phyloP scores from a whole-genome alignment of 352 stramenopile species.

The Globisporangium alternatum region DNA sequence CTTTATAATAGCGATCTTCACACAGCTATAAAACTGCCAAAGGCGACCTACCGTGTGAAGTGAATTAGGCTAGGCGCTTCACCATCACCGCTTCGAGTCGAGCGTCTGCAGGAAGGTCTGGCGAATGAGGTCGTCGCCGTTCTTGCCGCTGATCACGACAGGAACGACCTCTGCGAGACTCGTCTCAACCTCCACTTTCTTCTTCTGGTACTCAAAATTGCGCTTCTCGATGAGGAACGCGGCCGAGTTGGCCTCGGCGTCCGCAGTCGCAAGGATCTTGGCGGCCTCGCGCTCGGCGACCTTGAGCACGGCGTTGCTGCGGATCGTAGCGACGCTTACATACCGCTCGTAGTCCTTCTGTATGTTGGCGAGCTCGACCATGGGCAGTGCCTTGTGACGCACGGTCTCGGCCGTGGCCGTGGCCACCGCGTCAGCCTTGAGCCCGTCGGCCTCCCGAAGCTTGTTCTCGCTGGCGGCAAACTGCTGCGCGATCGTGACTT shows the following conservation, averaged over 20 bases:
- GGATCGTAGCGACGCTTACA: conserved; percentile 57
- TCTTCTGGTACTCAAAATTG: conserved; percentile 70
- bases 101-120: conserved; percentile 48
- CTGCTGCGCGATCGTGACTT: conserved; percentile 71
- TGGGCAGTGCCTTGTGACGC: conserved; percentile 53
- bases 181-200: conserved; percentile 65
- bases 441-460: conserved; percentile 61
- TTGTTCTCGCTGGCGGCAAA: too few species aligned
- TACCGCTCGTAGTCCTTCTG: conserved; percentile 68
- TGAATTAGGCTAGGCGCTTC: too few species aligned
- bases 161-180: conserved; percentile 52
- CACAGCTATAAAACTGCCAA: too few species aligned
- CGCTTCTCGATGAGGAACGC: conserved; percentile 72
- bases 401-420: conserved; percentile 51
- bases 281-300: conserved; percentile 55
- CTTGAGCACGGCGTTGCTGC: conserved; percentile 63
- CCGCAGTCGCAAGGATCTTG: conserved; percentile 48
- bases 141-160: conserved; percentile 83
- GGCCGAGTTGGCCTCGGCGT: conserved; percentile 59
- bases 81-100: conserved; percentile 4
- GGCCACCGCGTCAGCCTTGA: conserved; percentile 65
- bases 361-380: conserved; percentile 55
- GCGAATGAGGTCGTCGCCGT: conserved; percentile 78
- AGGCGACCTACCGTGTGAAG: too few species aligned
- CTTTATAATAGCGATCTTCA: too few species aligned